phyloP scores from a whole-genome alignment of 2,329 filamentous ascomycete genomes.

The Rutstroemia sydowiana region DNA sequence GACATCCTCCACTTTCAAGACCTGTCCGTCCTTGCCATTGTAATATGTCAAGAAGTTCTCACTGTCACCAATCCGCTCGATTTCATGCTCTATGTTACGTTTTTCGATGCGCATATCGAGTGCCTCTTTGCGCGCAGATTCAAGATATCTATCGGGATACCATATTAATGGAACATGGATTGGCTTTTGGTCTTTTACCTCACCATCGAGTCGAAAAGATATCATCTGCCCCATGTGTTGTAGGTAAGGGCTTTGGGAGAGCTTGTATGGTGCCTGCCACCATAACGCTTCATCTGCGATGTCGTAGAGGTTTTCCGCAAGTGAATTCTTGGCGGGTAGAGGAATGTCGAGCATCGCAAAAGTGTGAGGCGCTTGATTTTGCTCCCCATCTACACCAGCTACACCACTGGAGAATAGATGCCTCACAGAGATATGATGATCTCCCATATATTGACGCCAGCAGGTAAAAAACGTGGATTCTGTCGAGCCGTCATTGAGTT shows the following conservation, averaged over 20 bases:
- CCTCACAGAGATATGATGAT: slow-evolving; percentile 13
- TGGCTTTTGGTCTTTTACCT: slow-evolving; percentile 31
- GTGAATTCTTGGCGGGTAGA: slow-evolving; percentile 21
- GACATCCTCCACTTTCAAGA: slow-evolving; percentile 27
- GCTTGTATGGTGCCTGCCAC: slow-evolving; percentile 17
- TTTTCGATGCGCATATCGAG: slow-evolving; percentile 34
- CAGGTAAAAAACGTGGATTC: slow-evolving; percentile 23
- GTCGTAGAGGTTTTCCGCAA: slow-evolving; percentile 28
- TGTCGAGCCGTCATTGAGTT: slow-evolving; percentile 25
- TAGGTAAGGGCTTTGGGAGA: slow-evolving; percentile 25
- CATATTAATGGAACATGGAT: slow-evolving; percentile 45
- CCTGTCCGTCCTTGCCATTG: slow-evolving; percentile 16
- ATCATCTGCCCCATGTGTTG: slow-evolving; percentile 40
- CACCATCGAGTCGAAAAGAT: slow-evolving; percentile 37
- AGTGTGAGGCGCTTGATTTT: slow-evolving; percentile 10
- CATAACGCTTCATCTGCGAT: slow-evolving; percentile 29
- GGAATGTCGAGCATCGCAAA: slow-evolving; percentile 29
- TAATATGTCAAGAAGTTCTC: slow-evolving; percentile 25
- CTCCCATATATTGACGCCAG: slow-evolving; percentile 17
- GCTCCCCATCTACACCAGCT: slow-evolving; percentile 11
- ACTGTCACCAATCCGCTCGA: slow-evolving; percentile 20
- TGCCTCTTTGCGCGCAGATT: slow-evolving; percentile 39
- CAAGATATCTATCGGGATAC: slow-evolving; percentile 48
- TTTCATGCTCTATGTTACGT: slow-evolving; percentile 23
- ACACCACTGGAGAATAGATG: slow-evolving; percentile 26